These are phyloP conservation scores for Dipteronia sinensis DNA, from an alignment of 345 rosid species.

Conservation along the genomic window DNA sequence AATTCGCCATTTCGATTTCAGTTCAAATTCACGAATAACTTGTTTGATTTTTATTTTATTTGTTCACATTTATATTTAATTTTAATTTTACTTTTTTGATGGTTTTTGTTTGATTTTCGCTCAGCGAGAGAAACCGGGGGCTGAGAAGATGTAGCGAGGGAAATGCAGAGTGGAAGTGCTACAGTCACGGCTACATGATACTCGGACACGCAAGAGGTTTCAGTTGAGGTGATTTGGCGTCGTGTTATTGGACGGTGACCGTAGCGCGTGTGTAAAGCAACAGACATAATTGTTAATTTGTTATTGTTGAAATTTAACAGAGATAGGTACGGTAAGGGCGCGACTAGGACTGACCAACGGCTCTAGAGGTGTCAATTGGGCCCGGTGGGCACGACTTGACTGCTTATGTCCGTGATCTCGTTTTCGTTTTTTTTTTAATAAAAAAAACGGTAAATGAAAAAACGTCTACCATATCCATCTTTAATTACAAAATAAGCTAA, in stretches of 20 bases:
- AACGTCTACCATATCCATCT: too few species aligned
- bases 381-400: too few species aligned
- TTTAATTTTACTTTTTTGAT: not conserved
- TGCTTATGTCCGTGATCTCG: too few species aligned
- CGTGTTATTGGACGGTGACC: not conserved
- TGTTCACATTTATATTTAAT: not conserved
- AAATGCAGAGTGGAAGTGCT: not conserved
- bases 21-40: not conserved
- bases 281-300: too few species aligned
- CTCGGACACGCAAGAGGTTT: not conserved
- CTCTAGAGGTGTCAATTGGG: not conserved
- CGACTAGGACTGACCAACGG: constrained; percentile 9
- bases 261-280: not conserved
- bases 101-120: not conserved
- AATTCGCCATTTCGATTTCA: constrained; percentile 61
- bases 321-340: constrained; percentile 12
- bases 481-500: too few species aligned
- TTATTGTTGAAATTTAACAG: not conserved
- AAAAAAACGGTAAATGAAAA: too few species aligned
- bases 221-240: not conserved
- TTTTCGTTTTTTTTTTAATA: too few species aligned
- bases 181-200: not conserved
- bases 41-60: too few species aligned
- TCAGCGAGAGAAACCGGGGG: not conserved
- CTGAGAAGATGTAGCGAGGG: not conserved